Conservation (phyloP, 2,329 filamentous ascomycete species). For the Cercospora canescens region DNA sequence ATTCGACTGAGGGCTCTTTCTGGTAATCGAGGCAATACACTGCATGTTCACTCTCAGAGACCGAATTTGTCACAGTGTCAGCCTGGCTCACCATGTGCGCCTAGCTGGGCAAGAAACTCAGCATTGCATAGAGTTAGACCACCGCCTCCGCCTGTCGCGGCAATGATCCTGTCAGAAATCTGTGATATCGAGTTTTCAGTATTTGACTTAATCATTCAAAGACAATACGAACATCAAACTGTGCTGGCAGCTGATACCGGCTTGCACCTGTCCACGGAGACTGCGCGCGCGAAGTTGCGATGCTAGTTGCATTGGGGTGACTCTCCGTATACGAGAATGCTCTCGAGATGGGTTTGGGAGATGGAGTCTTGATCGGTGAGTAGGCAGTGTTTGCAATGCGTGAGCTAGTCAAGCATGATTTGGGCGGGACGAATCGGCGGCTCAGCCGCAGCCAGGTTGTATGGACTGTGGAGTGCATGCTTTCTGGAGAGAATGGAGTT, state of each 20-base stretch:
- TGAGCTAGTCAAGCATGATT: neutral
- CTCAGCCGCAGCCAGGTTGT: neutral
- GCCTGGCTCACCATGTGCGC: constrained; percentile 42
- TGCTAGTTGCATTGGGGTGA: neutral
- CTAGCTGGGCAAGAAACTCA: constrained; percentile 50
- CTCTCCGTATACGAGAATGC: neutral
- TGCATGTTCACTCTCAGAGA: constrained; percentile 16
- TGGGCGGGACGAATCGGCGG: neutral
- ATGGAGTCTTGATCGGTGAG: neutral
- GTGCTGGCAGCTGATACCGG: neutral
- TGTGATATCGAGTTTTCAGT: neutral
- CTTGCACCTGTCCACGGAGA: neutral
- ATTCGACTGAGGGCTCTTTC: constrained; percentile 46
- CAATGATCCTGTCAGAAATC: constrained; percentile 26
- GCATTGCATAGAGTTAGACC: constrained; percentile 41
- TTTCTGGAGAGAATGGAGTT: neutral
- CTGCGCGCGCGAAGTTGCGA: neutral
- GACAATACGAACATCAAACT: neutral
- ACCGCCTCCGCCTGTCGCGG: constrained; percentile 29
- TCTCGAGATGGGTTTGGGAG: neutral
- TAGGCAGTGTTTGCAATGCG: neutral
- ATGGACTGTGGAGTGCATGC: neutral
- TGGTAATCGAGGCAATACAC: constrained; percentile 52
- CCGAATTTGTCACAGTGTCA: neutral
- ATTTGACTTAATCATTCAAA: neutral